Evolutionary conservation across 768 basidiomycete genomes (phyloP), one percentile per base, ranked within the genome.

Genomic region (Lactarius psammicola): DNA sequence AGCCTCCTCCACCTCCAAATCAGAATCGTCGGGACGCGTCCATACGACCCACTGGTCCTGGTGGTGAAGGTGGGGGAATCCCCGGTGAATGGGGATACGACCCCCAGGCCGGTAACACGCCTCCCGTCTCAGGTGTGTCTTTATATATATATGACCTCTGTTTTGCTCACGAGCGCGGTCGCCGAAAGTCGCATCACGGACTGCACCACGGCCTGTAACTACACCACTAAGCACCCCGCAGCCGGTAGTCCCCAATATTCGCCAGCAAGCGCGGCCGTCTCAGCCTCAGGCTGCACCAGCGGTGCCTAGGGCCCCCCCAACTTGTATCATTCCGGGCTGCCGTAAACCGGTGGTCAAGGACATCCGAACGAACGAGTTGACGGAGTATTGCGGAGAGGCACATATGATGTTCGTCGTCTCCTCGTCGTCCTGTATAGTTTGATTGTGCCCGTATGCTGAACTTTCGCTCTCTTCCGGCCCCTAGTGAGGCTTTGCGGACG

Each of bases 341-440:
- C 11, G 7, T 10, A 9, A 6, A 0, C 51, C 61, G 11, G 65
- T 63, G 66, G 10, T 11, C 3, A 15, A 8, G 51, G 57, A 63
- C 4, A 5, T 26, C 11, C 28, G 6, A 8, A 38, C 60, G 15
- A 2, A 15, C 8, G 57, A 67, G 31, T 20, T 46, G 3, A 46
- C 40, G 7, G 66, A 67, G 40, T 67, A 55, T 34, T 67, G 66
- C 53, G 38, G 49, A 9, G 23, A 28, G 3, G 57, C 28, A 0
- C 66, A 67, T 17, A 67, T 63, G 62, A 30, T 31, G 66, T 67
- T 42, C 42, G 66, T 63, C 15, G 1, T 26, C 23, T 57, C 38
- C 49, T 34, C 51, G 53, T 63, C 15, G 2, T 28, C 18, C 53
- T 36, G 40, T 7, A 15, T 11, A 9, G 23, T 33, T 49, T 13